Evolutionary conservation across 1,284 basidiomycete genomes (phyloP).

Genomic region (Trichosporon coremiiforme): DNA sequence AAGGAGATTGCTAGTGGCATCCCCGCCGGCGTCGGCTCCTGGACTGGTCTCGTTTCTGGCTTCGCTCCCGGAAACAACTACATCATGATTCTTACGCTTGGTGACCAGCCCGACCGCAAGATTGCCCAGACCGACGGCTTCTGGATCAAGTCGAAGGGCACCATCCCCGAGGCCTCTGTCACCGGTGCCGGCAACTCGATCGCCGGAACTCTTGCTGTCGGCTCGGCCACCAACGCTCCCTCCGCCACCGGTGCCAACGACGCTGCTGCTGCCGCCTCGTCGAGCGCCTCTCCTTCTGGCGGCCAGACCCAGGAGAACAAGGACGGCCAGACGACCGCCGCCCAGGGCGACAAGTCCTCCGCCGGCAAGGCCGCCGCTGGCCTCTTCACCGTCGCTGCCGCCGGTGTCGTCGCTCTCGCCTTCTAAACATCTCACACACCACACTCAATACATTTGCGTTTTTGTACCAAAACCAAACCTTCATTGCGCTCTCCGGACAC

Average conservation of each 20-base stretch:
- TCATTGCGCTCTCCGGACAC: neutral
- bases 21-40: conserved; percentile 32
- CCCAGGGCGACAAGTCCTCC: conserved; percentile 34
- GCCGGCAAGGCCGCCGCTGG: conserved; percentile 36
- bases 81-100: conserved; percentile 27
- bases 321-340: conserved; percentile 22
- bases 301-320: conserved; percentile 19
- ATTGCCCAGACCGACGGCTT: conserved; percentile 28
- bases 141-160: conserved; percentile 28
- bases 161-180: conserved; percentile 30
- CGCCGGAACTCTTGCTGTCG: conserved; percentile 22
- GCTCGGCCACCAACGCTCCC: conserved; percentile 27
- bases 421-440: conserved; percentile 18
- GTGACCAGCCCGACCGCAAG: conserved; percentile 25
- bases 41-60: conserved; percentile 33
- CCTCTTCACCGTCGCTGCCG: conserved; percentile 30
- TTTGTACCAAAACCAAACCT: conserved; percentile 9
- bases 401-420: conserved; percentile 35
- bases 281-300: conserved; percentile 21
- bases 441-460: neutral
- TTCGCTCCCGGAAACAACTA: conserved; percentile 35
- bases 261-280: conserved; percentile 33
- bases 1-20: conserved; percentile 24
- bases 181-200: conserved; percentile 19
- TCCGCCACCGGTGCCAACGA: conserved; percentile 34